These are phyloP conservation scores for Scedosporium minutisporum DNA, from an alignment of 2,329 filamentous ascomycete genomes.

Conservation along the genomic window DNA sequence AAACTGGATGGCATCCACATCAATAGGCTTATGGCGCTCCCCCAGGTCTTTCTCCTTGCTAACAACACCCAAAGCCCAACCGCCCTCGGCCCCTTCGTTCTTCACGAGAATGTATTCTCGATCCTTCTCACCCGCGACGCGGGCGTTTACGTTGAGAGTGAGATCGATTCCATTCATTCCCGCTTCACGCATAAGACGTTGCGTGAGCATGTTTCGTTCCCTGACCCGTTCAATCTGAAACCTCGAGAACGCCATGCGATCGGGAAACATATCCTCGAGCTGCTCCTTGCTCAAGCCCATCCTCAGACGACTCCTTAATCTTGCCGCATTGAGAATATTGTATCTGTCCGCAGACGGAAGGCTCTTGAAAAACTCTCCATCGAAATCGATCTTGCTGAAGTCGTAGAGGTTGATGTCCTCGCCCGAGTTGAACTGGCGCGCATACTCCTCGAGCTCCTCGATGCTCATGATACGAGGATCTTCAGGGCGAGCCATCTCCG, in stretches of 20 bases:
- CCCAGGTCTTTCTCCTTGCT: constrained; percentile 74
- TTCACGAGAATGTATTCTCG: constrained; percentile 94
- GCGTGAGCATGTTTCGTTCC: constrained; percentile 89
- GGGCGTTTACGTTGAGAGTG: constrained; percentile 50
- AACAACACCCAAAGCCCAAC: constrained; percentile 92
- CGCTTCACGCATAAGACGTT: constrained; percentile 87
- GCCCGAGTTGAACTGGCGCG: constrained; percentile 80
- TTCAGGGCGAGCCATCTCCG: constrained; percentile 79
- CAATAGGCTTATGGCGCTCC: constrained; percentile 78
- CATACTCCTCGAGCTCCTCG: constrained; percentile 89
- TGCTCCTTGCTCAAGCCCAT: constrained; percentile 98
- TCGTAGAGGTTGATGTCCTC: constrained; percentile 90
- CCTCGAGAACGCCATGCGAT: constrained; percentile 91
- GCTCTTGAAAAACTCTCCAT: constrained; percentile 89
- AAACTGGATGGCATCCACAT: constrained; percentile 63
- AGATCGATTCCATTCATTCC: constrained; percentile 75
- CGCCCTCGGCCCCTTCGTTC: constrained; percentile 88
- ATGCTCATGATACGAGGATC: constrained; percentile 95
- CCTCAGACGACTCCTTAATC: constrained; percentile 74
- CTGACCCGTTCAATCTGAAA: constrained; percentile 94
- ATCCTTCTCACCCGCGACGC: constrained; percentile 76
- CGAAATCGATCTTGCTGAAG: constrained; percentile 97
- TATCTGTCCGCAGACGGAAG: constrained; percentile 85
- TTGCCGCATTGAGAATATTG: constrained; percentile 92
- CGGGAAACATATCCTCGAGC: constrained; percentile 90